These are phyloP conservation scores for Fusarium papillatum DNA, from an alignment of 2,329 filamentous ascomycete genomes.

Conservation along the genomic window DNA sequence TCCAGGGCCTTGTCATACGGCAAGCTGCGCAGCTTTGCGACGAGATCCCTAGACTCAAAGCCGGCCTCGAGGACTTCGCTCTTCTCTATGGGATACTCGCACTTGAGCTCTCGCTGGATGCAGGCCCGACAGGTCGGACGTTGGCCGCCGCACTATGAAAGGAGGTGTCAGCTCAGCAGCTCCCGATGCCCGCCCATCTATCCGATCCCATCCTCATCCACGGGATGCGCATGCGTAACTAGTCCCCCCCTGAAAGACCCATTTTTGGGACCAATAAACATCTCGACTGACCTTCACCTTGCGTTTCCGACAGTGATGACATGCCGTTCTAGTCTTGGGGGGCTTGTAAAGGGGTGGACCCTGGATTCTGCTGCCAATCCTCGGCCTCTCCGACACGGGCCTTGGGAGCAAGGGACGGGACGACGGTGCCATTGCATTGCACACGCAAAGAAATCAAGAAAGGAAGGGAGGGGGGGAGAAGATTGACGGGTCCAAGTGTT, in stretches of 20 bases:
- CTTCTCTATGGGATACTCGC: not conserved
- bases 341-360: not conserved
- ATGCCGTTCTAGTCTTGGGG: slow-evolving; percentile 2
- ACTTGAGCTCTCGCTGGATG: not conserved
- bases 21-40: not conserved
- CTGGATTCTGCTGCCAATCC: not conserved
- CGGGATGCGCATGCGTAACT: not conserved
- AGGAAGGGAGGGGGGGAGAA: too few species aligned
- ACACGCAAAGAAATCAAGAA: not conserved
- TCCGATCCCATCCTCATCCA: not conserved
- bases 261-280: not conserved
- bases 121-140: not conserved
- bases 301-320: not conserved
- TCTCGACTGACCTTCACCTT: not conserved
- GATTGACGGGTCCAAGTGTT: not conserved
- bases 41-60: not conserved
- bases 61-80: not conserved
- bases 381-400: not conserved
- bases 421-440: not conserved
- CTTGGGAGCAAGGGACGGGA: not conserved
- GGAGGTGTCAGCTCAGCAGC: not conserved
- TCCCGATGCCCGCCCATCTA: not conserved
- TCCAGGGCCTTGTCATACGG: not conserved
- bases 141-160: slow-evolving; percentile 1
- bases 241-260: not conserved